Percentiles rank a stretch among this genome's conserved stretches.
These are phyloP conservation scores for Mrakiaceae sp. DNA, from an alignment of 1,284 basidiomycete species.

Conservation along the genomic window DNA sequence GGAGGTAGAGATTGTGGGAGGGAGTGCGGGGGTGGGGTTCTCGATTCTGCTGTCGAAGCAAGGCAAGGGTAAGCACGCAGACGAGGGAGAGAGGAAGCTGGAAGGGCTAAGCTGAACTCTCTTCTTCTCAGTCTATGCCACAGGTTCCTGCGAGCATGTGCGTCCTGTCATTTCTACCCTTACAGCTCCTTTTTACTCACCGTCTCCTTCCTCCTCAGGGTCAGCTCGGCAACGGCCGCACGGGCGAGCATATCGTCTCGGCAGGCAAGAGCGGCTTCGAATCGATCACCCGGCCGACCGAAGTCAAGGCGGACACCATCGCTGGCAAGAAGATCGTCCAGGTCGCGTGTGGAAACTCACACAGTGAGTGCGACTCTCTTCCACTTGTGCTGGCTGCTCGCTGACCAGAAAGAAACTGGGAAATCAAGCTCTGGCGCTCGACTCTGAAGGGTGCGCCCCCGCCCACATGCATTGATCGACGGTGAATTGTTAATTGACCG, in stretches of 20 bases:
- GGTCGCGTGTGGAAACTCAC: conserved; percentile 69
- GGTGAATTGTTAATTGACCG: neutral
- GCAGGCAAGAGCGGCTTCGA: conserved; percentile 70
- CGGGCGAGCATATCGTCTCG: conserved; percentile 70
- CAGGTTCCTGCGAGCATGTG: conserved; percentile 10
- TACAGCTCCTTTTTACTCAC: neutral
- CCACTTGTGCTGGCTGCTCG: neutral
- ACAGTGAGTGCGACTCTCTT: conserved; percentile 36
- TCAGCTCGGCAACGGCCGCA: conserved; percentile 73
- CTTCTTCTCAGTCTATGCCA: neutral
- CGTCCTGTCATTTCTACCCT: neutral
- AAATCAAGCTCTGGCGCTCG: conserved; percentile 44
- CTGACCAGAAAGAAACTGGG: neutral
- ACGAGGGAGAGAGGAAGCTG: no score
- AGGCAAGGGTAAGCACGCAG: conserved; percentile 39
- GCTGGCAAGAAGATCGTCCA: conserved; percentile 63
- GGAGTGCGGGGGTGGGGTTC: conserved; percentile 64
- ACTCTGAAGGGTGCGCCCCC: conserved; percentile 46
- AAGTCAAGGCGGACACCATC: conserved; percentile 47
- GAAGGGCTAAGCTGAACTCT: neutral
- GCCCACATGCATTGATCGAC: neutral
- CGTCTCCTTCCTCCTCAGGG: conserved; percentile 42
- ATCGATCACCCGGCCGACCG: conserved; percentile 48
- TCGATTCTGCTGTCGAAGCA: conserved; percentile 59
- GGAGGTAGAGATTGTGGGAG: conserved; percentile 42